Evolutionary conservation across 179 eudicot genomes (phyloP), one percentile per base, ranked within the genome.

Genomic region (Corrigiola litoralis): DNA sequence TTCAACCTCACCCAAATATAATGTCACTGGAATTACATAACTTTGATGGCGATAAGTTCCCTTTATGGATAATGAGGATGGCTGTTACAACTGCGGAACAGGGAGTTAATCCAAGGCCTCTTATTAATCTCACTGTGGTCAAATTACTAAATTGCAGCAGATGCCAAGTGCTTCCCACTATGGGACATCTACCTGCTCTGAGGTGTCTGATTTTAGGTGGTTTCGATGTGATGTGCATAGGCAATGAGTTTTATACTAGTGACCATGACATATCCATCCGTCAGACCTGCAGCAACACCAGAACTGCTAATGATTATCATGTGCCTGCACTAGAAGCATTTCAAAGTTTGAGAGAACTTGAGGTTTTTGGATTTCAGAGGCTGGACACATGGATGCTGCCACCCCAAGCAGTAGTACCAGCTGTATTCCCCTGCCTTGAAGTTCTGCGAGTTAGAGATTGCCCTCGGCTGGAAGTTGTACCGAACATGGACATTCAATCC

Each of bases 1-100:
- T 69, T 51, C 42, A 69, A 40, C 66, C 66, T 62, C 72, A 69
- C 59, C 72, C 60, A 11, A n/a, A 51, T n/a, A 49, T 60, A 38
- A 60, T 5, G 10, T 18, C 59, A 14, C 5, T 69, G 41, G 10
- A 8, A 17, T 4, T 69, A 18, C 6, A 17, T 1, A 38, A 48
- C 52, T 69, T 36, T 34, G 2, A 29, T 52, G 66, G 66, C 0
- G 8, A 25, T 2, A 60, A 1, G 5, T 37, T 69, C 31, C 72
- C 67, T 16, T 20, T 51, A 6, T 69, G 72, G 72, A 16, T 69
- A 24, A 28, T 16, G 32, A 69, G n/a, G 25, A 69, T 69, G 66
- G 36, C 59, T 28, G 66, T 58, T 29, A 11, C 28, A 68, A 29
- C 45, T 18, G 24, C 21, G 34, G 25, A 16, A 13, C 68, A 38